phyloP scores from a whole-genome alignment of 129 eudicot genomes.

The Flaveria bidentis region DNA sequence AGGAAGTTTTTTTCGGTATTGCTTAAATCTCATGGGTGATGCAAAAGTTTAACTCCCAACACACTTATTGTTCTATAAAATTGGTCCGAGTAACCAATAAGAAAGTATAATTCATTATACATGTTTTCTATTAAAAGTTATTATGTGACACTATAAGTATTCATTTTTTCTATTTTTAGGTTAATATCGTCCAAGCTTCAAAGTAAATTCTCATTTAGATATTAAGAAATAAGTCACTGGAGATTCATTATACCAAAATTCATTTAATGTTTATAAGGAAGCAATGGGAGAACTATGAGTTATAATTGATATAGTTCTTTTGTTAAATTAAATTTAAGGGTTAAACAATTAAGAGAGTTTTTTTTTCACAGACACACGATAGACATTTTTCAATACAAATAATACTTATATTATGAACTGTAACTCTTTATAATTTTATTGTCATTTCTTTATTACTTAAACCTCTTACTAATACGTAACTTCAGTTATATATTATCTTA shows the following conservation, averaged over 20 bases:
- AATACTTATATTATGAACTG: too few relatives aligned
- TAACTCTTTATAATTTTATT: too few relatives aligned
- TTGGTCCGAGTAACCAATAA: slow-evolving; percentile 44
- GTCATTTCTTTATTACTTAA: too few relatives aligned
- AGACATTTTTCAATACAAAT: too few relatives aligned
- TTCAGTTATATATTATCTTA: too few relatives aligned
- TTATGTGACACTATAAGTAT: not conserved
- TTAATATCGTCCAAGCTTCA: slow-evolving; percentile 78
- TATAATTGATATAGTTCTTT: not conserved
- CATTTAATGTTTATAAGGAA: slow-evolving; percentile 78
- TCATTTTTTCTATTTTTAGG: slow-evolving; percentile 40
- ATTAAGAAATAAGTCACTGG: slow-evolving; percentile 85
- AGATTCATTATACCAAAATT: slow-evolving; percentile 80
- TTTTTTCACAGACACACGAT: too few relatives aligned
- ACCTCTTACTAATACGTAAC: too few relatives aligned
- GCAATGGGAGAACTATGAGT: slow-evolving; percentile 87
- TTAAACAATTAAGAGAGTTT: too few relatives aligned
- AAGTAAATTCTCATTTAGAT: slow-evolving; percentile 85
- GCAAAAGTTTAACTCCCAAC: slow-evolving; percentile 35
- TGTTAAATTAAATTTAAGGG: too few relatives aligned
- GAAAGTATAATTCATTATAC: slow-evolving; percentile 48
- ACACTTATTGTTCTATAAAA: slow-evolving; percentile 12
- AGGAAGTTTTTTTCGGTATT: slow-evolving; percentile 95
- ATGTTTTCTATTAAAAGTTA: slow-evolving; percentile 14
- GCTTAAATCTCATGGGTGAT: slow-evolving; percentile 96